Base-by-base conservation (phyloP, 2,329 filamentous ascomycete genomes). In the Phaeophleospora eucalypticola region DNA sequence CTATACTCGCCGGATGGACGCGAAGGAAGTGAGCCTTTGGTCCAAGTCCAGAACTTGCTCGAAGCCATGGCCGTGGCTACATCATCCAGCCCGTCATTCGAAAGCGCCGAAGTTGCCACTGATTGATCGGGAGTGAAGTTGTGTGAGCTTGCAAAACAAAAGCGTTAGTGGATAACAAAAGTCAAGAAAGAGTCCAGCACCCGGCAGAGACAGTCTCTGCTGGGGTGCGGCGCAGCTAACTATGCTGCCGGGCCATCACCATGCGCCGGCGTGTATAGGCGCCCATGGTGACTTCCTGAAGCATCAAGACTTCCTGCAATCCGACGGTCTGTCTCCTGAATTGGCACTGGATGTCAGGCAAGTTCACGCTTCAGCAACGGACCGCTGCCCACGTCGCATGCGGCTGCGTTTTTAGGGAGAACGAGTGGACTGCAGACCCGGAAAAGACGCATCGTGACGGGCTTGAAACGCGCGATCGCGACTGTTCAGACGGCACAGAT, bases 41-140 rank as follows among this genome's bases (percentile, higher is more conserved):
- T 29, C 36, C 36, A 37, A 18, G 36, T 37, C 15, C 15, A 37
- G 36, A 37, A 37, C 36, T 37, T 37, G 36, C 36, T 37, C 16
- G 36, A 37, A 19, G 36, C 36, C 36, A 37, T 37, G 16, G 12
- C 19, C 8, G 36, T 12, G 4, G 16, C 16, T 37, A 37, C 36
- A 37, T 37, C 10, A 19, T 37, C 36, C 12, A 12, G n/a, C 12
- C 24, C 12, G 24, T 12, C 12, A 12, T 29, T 12, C 24, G 12
- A 12, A 29, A 29, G 24, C n/a, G n/a, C n/a, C n/a, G n/a, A n/a
- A n/a, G n/a, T n/a, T n/a, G n/a, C n/a, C n/a, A n/a, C n/a, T n/a
- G n/a, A n/a, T n/a, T n/a, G n/a, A n/a, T n/a, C n/a, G n/a, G n/a
- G n/a, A n/a, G n/a, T n/a, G n/a, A n/a, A n/a, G n/a, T n/a, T n/a